Conservation (phyloP, 768 basidiomycete species). For the Hygrophorus russula region DNA sequence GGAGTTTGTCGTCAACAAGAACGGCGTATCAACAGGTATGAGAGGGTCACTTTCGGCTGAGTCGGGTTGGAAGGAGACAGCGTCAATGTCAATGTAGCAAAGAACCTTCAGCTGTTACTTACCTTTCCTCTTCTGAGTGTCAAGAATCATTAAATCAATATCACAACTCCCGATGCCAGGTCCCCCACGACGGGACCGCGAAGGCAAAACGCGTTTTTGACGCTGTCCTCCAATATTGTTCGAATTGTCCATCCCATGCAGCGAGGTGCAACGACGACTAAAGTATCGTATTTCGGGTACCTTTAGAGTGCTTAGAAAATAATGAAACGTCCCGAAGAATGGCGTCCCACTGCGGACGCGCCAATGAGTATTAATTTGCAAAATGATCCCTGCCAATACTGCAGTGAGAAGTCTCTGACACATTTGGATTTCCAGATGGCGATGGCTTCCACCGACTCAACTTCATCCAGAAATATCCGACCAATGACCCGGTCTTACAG, state of each 20-base stretch:
- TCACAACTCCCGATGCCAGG: constrained; percentile 73
- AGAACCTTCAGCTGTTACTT: constrained; percentile 19
- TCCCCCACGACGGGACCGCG: constrained; percentile 71
- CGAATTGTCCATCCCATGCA: constrained; percentile 29
- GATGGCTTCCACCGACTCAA: no score
- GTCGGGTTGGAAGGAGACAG: constrained; percentile 11
- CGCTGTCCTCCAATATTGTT: constrained; percentile 17
- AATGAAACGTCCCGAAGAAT: no score
- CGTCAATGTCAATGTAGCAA: background rate
- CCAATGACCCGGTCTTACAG: no score
- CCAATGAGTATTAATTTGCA: no score
- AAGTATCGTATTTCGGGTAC: constrained; percentile 5
- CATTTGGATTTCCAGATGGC: no score
- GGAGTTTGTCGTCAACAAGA: constrained; percentile 69
- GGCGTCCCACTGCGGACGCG: no score
- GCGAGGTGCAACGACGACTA: constrained; percentile 6
- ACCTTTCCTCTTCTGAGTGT: constrained; percentile 72
- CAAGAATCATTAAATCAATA: constrained; percentile 74
- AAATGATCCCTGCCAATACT: no score
- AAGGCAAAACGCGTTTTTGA: constrained; percentile 74
- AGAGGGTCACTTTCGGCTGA: constrained; percentile 63
- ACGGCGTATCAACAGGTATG: constrained; percentile 52
- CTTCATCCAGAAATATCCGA: no score
- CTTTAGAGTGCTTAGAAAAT: background rate
- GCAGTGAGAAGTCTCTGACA: no score